These are phyloP conservation scores for Thalassiosira hispida DNA, from an alignment of 352 stramenopile species.

Conservation along the genomic window DNA sequence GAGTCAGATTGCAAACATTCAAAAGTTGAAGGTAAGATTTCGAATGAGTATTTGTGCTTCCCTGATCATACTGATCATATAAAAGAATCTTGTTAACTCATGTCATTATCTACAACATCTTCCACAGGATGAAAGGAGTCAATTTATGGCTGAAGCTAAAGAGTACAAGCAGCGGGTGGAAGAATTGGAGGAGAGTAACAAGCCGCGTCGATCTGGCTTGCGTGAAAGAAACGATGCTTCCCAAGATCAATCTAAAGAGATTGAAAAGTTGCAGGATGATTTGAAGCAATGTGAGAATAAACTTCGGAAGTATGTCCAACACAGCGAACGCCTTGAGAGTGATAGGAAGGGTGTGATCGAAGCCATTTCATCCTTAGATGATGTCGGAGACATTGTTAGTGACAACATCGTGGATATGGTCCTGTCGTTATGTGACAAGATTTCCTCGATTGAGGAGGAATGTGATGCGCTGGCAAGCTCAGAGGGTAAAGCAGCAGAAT, in stretches of 20 bases:
- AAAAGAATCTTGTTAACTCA: constrained; percentile 4
- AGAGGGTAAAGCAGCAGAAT: constrained; percentile 48
- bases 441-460: constrained; percentile 74
- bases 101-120: neutral
- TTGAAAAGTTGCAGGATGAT: constrained; percentile 65
- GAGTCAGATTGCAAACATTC: constrained; percentile 69
- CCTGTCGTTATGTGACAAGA: constrained; percentile 64
- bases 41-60: neutral
- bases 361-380: constrained; percentile 56
- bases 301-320: constrained; percentile 76
- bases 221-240: constrained; percentile 27
- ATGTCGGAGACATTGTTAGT: constrained; percentile 58
- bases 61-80: neutral
- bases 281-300: constrained; percentile 79
- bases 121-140: constrained; percentile 30
- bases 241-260: constrained; percentile 47
- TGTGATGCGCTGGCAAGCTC: constrained; percentile 57
- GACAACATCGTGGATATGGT: constrained; percentile 71
- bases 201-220: constrained; percentile 29
- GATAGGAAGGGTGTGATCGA: constrained; percentile 72
- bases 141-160: constrained; percentile 56
- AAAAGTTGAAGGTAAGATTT: constrained; percentile 78
- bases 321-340: constrained; percentile 74
- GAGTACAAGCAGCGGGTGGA: constrained; percentile 54
- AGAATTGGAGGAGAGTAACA: constrained; percentile 44